Percentiles rank a stretch among this genome's conserved stretches.
phyloP scores from a whole-genome alignment of 1,284 basidiomycete species.

The Somion occarium region DNA sequence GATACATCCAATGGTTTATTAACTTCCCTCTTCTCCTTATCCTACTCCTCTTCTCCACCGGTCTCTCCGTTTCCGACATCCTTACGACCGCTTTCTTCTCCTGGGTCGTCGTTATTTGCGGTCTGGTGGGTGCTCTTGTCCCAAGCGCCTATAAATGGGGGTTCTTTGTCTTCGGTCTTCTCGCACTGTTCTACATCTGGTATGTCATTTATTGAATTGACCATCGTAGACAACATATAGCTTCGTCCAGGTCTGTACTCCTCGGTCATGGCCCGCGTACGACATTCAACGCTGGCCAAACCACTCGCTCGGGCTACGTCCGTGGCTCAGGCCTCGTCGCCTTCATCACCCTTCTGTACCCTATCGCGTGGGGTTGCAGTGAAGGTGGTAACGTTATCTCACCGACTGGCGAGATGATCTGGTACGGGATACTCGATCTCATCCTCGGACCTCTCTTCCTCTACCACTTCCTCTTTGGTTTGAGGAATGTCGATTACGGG shows the following conservation, averaged over 20 bases:
- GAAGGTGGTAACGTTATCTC: constrained; percentile 46
- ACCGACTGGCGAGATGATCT: constrained; percentile 42
- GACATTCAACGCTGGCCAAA: constrained; percentile 31
- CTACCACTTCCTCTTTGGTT: constrained; percentile 26
- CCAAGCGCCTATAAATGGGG: constrained; percentile 49
- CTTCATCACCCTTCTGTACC: constrained; percentile 50
- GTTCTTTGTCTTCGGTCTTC: constrained; percentile 41
- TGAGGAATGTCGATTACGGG: constrained; percentile 26
- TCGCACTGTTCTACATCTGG: constrained; percentile 45
- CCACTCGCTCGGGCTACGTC: constrained; percentile 38
- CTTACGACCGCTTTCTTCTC: constrained; percentile 54
- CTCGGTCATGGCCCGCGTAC: constrained; percentile 27
- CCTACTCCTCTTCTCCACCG: constrained; percentile 45
- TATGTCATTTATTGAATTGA: constrained; percentile 20
- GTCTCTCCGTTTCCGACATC: constrained; percentile 48
- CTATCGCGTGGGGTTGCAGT: constrained; percentile 41
- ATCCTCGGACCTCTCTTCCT: constrained; percentile 49
- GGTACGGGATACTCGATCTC: constrained; percentile 59
- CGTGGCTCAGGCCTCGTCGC: constrained; percentile 38
- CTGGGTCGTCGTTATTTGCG: constrained; percentile 44
- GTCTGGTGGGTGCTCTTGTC: constrained; percentile 50
- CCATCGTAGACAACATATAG: not conserved
- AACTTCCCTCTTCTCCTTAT: constrained; percentile 55
- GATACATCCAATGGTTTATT: constrained; percentile 59
- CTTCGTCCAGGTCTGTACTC: constrained; percentile 24